Evolutionary conservation across 2,329 filamentous ascomycete genomes (phyloP).

Genomic region (Clathrospora elynae): DNA sequence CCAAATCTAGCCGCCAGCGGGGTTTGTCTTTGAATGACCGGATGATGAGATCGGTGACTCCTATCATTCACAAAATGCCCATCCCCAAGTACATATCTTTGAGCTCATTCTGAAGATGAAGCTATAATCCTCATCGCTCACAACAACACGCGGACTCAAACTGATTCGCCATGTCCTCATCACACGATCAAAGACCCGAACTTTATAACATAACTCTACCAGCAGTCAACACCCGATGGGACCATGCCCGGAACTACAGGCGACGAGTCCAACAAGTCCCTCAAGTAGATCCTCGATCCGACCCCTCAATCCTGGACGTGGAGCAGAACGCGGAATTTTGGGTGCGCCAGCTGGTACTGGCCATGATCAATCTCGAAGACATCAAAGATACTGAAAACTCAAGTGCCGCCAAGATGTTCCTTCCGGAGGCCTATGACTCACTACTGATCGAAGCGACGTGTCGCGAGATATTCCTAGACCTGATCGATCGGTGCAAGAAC

Average conservation of each 20-base stretch:
- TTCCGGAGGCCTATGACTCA: slow-evolving; percentile 1
- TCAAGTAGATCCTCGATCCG: slow-evolving; percentile 1
- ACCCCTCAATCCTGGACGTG: slow-evolving; percentile 2
- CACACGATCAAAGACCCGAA: not conserved
- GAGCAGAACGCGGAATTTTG: slow-evolving; percentile 4
- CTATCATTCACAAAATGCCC: not conserved
- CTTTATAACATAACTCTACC: not conserved
- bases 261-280: not conserved
- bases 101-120: not conserved
- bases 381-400: slow-evolving; percentile 3
- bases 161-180: not conserved
- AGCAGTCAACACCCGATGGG: not conserved
- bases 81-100: not conserved
- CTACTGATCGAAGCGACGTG: slow-evolving; percentile 1
- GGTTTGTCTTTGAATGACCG: not conserved
- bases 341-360: slow-evolving; percentile 4
- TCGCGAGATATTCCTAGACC: slow-evolving; percentile 5
- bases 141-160: not conserved
- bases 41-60: not conserved
- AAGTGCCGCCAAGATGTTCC: slow-evolving; percentile 1
- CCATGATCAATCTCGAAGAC: slow-evolving; percentile 4
- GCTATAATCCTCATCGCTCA: not conserved
- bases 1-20: not conserved
- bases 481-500: slow-evolving; percentile 5
- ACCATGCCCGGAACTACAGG: slow-evolving; percentile 3